Evolutionary conservation across 2,329 filamentous ascomycete species (phyloP).

Genomic region (Claviceps pazoutovae): DNA sequence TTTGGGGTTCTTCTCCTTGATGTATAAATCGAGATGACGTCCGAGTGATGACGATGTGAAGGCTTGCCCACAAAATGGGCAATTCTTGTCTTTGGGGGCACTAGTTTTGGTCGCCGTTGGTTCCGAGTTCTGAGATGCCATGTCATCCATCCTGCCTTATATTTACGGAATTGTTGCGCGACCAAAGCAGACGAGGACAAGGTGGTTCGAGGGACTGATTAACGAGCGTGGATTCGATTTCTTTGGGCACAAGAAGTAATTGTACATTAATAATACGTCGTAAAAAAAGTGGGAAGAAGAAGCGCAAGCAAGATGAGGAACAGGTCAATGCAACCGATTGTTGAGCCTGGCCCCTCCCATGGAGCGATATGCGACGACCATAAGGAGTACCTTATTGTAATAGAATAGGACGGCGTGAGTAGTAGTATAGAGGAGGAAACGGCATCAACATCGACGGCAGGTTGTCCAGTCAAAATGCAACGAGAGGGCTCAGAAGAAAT

Average conservation of each 20-base stretch:
- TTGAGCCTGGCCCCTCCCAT: slow-evolving; percentile 4
- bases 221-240: slow-evolving; percentile 5
- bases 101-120: slow-evolving; percentile 22
- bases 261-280: neutral
- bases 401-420: neutral
- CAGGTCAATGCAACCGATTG: neutral
- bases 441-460: neutral
- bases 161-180: neutral
- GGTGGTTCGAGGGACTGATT: neutral
- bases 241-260: neutral
- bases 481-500: neutral
- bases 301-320: slow-evolving; percentile 1
- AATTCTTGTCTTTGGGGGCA: slow-evolving; percentile 70
- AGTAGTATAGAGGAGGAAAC: neutral
- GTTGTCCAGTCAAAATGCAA: neutral
- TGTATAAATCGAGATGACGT: slow-evolving; percentile 85
- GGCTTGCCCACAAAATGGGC: slow-evolving; percentile 74
- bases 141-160: slow-evolving; percentile 17
- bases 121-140: slow-evolving; percentile 21
- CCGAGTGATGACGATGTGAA: slow-evolving; percentile 92
- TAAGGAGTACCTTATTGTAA: slow-evolving; percentile 1
- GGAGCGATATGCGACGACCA: slow-evolving; percentile 4
- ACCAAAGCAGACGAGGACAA: neutral
- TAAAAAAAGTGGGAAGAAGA: neutral
- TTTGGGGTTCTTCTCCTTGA: slow-evolving; percentile 86